Evolutionary conservation across 441 rosid species (phyloP), one percentile per base, ranked within the genome.

Genomic region (Geranium incanum): DNA sequence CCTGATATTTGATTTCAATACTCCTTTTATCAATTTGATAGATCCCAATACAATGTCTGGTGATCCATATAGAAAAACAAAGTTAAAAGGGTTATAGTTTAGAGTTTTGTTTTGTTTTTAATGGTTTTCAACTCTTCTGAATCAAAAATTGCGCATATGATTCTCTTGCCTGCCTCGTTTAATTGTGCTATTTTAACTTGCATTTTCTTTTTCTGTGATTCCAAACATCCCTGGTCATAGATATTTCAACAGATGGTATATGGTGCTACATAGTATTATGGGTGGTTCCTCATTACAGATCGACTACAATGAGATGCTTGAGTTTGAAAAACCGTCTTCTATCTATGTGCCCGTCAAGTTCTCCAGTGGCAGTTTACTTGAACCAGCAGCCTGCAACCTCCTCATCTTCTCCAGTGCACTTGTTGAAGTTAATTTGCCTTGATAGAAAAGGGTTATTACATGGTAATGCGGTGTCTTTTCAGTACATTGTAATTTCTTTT

Each of bases 241-340:
- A 93, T 91, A 83, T 93, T 66, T 88, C 97, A 11, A 91, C 94
- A 0, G 98, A 93, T 86, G 97, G 96, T 68, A 85, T 75, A 74
- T 91, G 96, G 96, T 93, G 94, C 77, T 91, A 84, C 77, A 67
- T 93, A 55, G 90, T 90, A 0, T 78, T 89, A 39, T 93, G 91
- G 94, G 98, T 93, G 37, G 75, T 85, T 75, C 91, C 87, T 36
- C 76, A 73, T 75, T 79, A 85, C 59, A 72, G 80, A 68, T 78
- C 81, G 5, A 70, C 80, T n/a, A 72, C 70, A 11, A 36, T 89
- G 23, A 84, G 88, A 81, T 90, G 98, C 94, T 70, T 84, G 13
- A 86, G 83, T 79, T 81, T 93, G 85, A 87, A 86, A 82, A 81
- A 79, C 55, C 86, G 88, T 6, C 91, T 93, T 73, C 63, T 79